These are phyloP conservation scores for Volvox reticuliferus DNA, from an alignment of 139 green algal genomes.

Conservation along the genomic window DNA sequence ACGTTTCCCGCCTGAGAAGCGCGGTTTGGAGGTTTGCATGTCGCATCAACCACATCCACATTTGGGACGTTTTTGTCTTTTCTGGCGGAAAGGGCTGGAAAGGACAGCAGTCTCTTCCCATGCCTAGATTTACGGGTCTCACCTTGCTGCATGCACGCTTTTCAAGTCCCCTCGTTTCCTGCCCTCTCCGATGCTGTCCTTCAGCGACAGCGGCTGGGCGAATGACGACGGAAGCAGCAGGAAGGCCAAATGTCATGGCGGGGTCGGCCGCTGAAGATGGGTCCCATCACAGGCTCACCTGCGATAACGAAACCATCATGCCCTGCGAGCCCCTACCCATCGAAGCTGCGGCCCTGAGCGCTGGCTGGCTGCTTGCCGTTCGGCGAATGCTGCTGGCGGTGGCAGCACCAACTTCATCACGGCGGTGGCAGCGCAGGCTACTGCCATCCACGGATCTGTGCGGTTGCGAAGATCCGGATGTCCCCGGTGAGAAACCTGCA, in stretches of 20 bases:
- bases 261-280: too few relatives aligned
- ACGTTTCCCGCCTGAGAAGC: too few relatives aligned
- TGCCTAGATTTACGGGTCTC: too few relatives aligned
- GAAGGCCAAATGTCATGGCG: neutral
- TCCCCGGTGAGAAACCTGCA: too few relatives aligned
- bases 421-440: neutral
- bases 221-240: neutral
- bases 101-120: too few relatives aligned
- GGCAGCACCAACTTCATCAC: neutral
- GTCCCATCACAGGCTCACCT: too few relatives aligned
- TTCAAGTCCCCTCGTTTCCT: neutral
- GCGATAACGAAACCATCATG: too few relatives aligned
- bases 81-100: too few relatives aligned
- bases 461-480: too few relatives aligned
- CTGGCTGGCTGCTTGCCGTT: conserved; percentile 1
- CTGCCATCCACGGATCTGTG: neutral
- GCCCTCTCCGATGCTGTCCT: neutral
- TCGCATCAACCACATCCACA: too few relatives aligned
- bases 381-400: neutral
- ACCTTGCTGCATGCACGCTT: neutral
- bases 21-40: too few relatives aligned
- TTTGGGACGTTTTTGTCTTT: too few relatives aligned
- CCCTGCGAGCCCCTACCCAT: neutral
- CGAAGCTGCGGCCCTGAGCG: neutral
- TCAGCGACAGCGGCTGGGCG: neutral